Evolutionary conservation across 768 basidiomycete species (phyloP).

Genomic region (Mycena crocata): DNA sequence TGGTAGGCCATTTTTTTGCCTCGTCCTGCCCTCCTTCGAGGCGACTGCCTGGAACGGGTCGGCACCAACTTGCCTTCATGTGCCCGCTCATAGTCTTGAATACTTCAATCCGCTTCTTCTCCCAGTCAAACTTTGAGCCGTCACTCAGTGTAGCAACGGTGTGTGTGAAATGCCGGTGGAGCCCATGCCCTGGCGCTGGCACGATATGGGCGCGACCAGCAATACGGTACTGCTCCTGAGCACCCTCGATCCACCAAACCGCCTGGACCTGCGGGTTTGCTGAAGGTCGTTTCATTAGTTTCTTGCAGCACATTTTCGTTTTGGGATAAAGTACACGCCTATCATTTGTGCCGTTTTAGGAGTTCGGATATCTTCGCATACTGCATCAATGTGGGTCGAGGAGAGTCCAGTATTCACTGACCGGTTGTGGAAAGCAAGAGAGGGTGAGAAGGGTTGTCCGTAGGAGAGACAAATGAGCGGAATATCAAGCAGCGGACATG

Average conservation of each 20-base stretch:
- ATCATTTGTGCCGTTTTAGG: slow-evolving; percentile 74
- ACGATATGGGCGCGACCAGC: slow-evolving; percentile 67
- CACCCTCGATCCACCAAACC: slow-evolving; percentile 79
- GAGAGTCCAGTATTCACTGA: slow-evolving; percentile 1
- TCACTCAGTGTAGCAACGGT: slow-evolving; percentile 44
- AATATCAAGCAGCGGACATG: slow-evolving; percentile 77
- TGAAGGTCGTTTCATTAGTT: too few relatives aligned
- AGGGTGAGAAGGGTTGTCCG: slow-evolving; percentile 58
- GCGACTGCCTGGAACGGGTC: slow-evolving; percentile 71
- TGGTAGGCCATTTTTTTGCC: slow-evolving; percentile 70
- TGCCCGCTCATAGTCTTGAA: slow-evolving; percentile 70
- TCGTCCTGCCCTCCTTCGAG: slow-evolving; percentile 66
- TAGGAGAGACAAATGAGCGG: slow-evolving; percentile 64
- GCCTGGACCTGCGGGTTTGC: slow-evolving; percentile 65
- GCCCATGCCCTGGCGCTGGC: slow-evolving; percentile 56
- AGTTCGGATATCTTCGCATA: slow-evolving; percentile 67
- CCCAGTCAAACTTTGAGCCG: slow-evolving; percentile 70
- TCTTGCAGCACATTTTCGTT: too few relatives aligned
- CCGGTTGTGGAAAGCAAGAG: slow-evolving; percentile 72
- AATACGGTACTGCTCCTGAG: slow-evolving; percentile 81
- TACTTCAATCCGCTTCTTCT: slow-evolving; percentile 65
- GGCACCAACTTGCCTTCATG: slow-evolving; percentile 80
- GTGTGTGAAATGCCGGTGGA: slow-evolving; percentile 49
- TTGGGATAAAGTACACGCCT: too few relatives aligned
- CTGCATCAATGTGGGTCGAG: neutral